These are phyloP conservation scores for Hirsutella minnesotensis DNA, from an alignment of 2,329 filamentous ascomycete genomes.

Conservation along the genomic window DNA sequence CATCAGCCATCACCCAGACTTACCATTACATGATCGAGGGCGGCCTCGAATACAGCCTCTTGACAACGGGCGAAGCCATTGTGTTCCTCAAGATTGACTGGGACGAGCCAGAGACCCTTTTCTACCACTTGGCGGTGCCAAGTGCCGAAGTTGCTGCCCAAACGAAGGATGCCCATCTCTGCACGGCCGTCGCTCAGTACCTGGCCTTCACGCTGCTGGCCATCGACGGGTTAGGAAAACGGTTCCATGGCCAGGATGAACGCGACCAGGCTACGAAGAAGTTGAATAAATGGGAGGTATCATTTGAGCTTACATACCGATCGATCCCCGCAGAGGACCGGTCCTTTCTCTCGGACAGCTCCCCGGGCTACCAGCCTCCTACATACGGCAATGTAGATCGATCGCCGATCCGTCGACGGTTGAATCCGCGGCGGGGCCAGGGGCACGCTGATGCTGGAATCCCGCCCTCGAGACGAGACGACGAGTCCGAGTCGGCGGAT, in stretches of 20 bases:
- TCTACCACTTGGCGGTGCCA: conserved; percentile 20
- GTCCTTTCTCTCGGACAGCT: too few relatives aligned
- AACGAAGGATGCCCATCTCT: too few relatives aligned
- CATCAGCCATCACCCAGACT: conserved; percentile 31
- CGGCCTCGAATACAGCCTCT: conserved; percentile 29
- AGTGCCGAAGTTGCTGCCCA: conserved; percentile 7
- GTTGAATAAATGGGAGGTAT: conserved; percentile 7
- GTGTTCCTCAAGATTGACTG: conserved; percentile 28
- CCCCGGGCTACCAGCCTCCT: too few relatives aligned
- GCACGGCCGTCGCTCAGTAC: too few relatives aligned
- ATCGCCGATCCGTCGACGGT: conserved; percentile 2
- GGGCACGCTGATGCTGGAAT: too few relatives aligned
- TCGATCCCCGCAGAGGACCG: conserved; percentile 12
- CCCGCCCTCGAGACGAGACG: background rate
- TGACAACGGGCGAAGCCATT: conserved; percentile 30
- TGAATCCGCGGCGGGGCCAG: too few relatives aligned
- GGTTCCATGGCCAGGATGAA: too few relatives aligned
- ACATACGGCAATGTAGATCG: too few relatives aligned
- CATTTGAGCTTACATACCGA: conserved; percentile 12
- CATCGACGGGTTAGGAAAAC: too few relatives aligned
- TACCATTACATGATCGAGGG: conserved; percentile 38
- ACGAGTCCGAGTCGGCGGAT: too few relatives aligned
- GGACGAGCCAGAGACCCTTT: conserved; percentile 13
- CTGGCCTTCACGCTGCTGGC: too few relatives aligned
- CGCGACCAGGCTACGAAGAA: conserved; percentile 8